Evolutionary conservation across 768 basidiomycete genomes (phyloP).

Genomic region (Trametes maxima): DNA sequence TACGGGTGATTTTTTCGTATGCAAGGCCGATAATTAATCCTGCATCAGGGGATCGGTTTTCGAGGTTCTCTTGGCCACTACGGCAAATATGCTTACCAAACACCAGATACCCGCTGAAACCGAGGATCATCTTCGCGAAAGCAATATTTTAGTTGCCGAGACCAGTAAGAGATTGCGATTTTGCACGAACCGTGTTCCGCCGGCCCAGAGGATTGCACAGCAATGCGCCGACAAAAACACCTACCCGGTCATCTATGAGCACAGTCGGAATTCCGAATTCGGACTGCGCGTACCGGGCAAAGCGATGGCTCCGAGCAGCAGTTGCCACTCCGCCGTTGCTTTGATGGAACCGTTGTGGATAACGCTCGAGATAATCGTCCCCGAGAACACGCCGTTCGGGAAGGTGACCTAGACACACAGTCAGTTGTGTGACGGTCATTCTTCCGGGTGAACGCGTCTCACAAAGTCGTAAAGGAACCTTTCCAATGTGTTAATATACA

Average conservation of each 20-base stretch:
- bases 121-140: slow-evolving; percentile 57
- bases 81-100: slow-evolving; percentile 46
- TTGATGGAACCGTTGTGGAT: slow-evolving; percentile 58
- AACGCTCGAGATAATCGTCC: slow-evolving; percentile 67
- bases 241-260: slow-evolving; percentile 22
- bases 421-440: neutral
- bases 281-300: slow-evolving; percentile 53
- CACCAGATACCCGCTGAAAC: slow-evolving; percentile 68
- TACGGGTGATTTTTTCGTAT: slow-evolving; percentile 64
- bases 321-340: slow-evolving; percentile 67
- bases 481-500: neutral
- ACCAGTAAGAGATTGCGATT: neutral
- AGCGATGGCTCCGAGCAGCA: slow-evolving; percentile 62
- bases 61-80: neutral
- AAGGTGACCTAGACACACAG: slow-evolving; percentile 55
- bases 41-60: slow-evolving; percentile 23
- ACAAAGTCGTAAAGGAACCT: slow-evolving; percentile 77
- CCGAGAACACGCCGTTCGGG: slow-evolving; percentile 72
- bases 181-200: slow-evolving; percentile 52
- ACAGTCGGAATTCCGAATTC: slow-evolving; percentile 25
- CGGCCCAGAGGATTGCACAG: slow-evolving; percentile 58
- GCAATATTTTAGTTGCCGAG: neutral
- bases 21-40: slow-evolving; percentile 60
- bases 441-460: slow-evolving; percentile 13
- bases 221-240: slow-evolving; percentile 37